Evolutionary conservation across 371 early-diverging fungal genomes (phyloP).

Genomic region (Encephalitozoon cuniculi): DNA sequence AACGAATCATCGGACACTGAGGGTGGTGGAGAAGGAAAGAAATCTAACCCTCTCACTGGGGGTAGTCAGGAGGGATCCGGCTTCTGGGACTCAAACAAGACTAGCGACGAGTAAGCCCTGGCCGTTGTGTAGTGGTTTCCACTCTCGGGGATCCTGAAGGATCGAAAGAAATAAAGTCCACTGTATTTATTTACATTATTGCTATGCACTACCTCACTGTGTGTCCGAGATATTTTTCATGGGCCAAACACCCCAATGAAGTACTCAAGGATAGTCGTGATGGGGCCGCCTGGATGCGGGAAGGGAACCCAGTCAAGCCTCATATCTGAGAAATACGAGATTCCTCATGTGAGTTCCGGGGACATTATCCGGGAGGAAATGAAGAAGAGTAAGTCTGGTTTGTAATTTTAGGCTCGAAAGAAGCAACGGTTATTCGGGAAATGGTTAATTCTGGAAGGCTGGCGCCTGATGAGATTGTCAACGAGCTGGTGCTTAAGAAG

Average conservation of each 20-base stretch:
- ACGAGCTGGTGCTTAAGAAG: conserved; percentile 80
- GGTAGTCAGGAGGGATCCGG: background rate
- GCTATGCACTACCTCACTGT: background rate
- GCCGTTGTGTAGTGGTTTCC: background rate
- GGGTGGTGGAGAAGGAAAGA: no score
- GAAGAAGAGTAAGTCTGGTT: conserved; percentile 74
- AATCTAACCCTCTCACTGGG: background rate
- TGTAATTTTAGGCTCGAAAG: background rate
- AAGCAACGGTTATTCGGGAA: background rate
- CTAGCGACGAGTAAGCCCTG: no score
- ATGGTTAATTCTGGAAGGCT: conserved; percentile 71
- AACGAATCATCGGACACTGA: no score
- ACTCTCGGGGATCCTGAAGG: background rate
- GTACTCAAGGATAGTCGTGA: conserved; percentile 30
- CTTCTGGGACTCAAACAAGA: background rate
- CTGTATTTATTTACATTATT: background rate
- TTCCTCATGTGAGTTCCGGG: conserved; percentile 92
- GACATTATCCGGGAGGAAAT: conserved; percentile 94
- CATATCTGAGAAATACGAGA: conserved; percentile 70
- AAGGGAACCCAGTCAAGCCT: conserved; percentile 85
- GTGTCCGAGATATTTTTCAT: background rate
- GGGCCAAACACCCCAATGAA: background rate
- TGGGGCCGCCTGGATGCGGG: conserved; percentile 78
- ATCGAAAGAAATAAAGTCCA: background rate
- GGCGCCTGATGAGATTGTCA: conserved; percentile 92